Percentiles rank a stretch among this genome's conserved stretches.
Conservation (phyloP, 768 basidiomycete species). For the Phlebiopsis flavidoalba region DNA sequence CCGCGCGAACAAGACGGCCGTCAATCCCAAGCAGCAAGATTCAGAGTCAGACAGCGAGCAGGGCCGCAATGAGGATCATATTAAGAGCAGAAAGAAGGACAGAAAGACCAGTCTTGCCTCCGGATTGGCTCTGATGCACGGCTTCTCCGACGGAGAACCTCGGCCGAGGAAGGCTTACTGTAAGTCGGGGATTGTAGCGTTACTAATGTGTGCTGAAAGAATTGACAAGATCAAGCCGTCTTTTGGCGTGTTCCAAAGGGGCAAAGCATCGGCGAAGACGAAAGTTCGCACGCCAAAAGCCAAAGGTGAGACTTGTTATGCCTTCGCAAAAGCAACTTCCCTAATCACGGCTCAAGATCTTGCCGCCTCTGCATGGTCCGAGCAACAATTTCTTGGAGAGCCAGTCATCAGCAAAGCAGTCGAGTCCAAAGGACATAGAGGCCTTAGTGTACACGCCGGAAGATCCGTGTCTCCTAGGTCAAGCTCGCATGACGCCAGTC, state of each 20-base stretch:
- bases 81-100: slow-evolving; percentile 20
- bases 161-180: slow-evolving; percentile 58
- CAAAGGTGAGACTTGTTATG: slow-evolving; percentile 21
- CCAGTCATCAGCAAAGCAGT: neutral
- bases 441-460: neutral
- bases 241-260: slow-evolving; percentile 60
- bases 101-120: slow-evolving; percentile 33
- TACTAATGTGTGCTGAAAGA: neutral
- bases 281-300: slow-evolving; percentile 19
- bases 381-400: neutral
- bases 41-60: neutral
- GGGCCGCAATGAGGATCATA: slow-evolving; percentile 11
- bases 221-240: slow-evolving; percentile 36
- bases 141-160: slow-evolving; percentile 60
- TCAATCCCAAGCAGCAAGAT: slow-evolving; percentile 26
- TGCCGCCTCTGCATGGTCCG: neutral
- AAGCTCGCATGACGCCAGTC: neutral
- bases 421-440: neutral
- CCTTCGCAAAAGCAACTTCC: neutral
- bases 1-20: slow-evolving; percentile 51
- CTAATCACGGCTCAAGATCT: neutral
- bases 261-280: slow-evolving; percentile 51
- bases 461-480: neutral
- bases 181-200: slow-evolving; percentile 23
- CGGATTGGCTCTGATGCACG: slow-evolving; percentile 63